Base-by-base conservation (phyloP, 148 eudicot genomes). In the Chenopodium suecicum region DNA sequence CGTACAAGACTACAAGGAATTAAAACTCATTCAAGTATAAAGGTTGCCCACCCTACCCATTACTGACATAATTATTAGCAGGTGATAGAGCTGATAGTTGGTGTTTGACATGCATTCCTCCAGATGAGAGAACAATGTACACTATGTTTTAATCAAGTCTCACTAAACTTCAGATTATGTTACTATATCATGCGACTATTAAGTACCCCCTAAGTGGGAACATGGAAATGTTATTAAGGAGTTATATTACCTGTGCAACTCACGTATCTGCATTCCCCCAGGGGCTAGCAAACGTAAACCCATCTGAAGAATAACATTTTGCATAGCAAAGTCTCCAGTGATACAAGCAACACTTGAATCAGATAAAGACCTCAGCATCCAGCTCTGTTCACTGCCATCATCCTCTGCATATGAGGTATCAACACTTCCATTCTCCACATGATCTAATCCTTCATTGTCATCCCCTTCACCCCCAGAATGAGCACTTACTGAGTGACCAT, bases 201-300 rank as follows among this genome's bases (percentile, higher is more conserved):
- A 56, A 4, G 60, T 41, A 41, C 44, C 44, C 44, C 44, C 8
- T 41, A 41, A 41, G 44, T 6, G 44, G 44, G 44, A 41, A 41
- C 44, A 41, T 62, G 66, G 7, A 20, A 0, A 62, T 20, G 27
- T 20, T 4, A 11, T 47, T 52, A 56, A 32, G 50, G 47, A 4
- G 69, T 41, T 50, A 29, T 31, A 62, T 73, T 81, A 96, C 99
- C 99, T 94, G 87, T 94, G 97, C 83, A 96, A 82, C 88, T 96
- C 94, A 58, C 97, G 95, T 47, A 96, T 96, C 88, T 96, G 99
- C 98, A 94, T 94, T 78, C 99, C 99, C 69, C 97, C 98, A n/a
- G 99, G 98, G 32, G 99, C 97, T 85, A 96, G 54, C 80, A 96
- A 86, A 32, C 98, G 92, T 81, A 96, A 85, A 83, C 99, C 98